Evolutionary conservation across 257 asterid species (phyloP).

Genomic region (Eucommia ulmoides): DNA sequence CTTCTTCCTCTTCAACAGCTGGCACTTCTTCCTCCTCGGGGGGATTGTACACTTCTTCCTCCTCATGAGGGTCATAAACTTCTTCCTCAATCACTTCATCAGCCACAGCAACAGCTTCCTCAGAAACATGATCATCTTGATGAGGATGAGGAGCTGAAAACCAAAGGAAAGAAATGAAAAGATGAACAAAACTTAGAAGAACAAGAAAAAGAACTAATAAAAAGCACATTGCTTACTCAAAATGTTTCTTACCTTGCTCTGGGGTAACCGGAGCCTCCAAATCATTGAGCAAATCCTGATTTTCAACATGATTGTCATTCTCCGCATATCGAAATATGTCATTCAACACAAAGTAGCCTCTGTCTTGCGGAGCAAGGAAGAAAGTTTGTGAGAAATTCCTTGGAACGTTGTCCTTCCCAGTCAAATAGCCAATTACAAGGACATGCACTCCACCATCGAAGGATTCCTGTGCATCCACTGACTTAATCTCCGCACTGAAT

Average conservation of each 20-base stretch:
- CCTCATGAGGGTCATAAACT: conserved; percentile 71
- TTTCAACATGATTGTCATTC: conserved; percentile 15
- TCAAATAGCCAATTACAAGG: conserved; percentile 77
- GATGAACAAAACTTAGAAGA: conserved; percentile 6
- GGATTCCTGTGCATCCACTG: conserved; percentile 82
- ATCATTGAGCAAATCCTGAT: conserved; percentile 23
- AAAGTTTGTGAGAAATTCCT: conserved; percentile 66
- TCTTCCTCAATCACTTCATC: conserved; percentile 59
- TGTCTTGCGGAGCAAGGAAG: conserved; percentile 96
- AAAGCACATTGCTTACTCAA: background rate
- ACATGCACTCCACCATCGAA: conserved; percentile 67
- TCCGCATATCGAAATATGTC: conserved; percentile 67
- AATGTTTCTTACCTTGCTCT: conserved; percentile 42
- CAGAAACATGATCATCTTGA: conserved; percentile 40
- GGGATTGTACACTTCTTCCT: conserved; percentile 50
- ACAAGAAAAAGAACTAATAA: background rate
- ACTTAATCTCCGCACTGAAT: conserved; percentile 58
- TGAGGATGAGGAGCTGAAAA: conserved; percentile 33
- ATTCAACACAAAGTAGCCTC: conserved; percentile 83
- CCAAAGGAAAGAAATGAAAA: conserved; percentile 2
- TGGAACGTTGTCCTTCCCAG: conserved; percentile 40
- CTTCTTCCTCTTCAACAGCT: conserved; percentile 45
- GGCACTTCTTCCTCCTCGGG: conserved; percentile 57
- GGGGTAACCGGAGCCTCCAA: conserved; percentile 34
- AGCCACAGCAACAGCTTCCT: conserved; percentile 32